Evolutionary conservation across 2,329 filamentous ascomycete genomes (phyloP), one percentile per base, ranked within the genome.

Genomic region (Ophiostoma triangulosporum): DNA sequence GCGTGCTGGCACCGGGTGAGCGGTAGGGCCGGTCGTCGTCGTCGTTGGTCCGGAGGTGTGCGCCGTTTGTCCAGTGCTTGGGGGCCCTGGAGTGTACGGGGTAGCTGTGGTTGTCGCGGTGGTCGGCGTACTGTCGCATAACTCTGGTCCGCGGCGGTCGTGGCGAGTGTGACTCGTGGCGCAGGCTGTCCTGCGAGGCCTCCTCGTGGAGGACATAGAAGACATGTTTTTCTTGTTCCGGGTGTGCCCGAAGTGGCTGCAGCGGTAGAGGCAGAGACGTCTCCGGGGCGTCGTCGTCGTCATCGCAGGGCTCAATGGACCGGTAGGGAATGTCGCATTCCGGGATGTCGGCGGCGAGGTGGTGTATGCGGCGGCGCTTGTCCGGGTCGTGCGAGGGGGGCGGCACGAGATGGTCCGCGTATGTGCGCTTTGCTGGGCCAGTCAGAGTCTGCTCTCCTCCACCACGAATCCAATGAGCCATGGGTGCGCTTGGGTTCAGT

Each of bases 381-480:
- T 46, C 43, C 12, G 26, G 24, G 24, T 46, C 43, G 17, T 29
- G 24, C 35, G 35, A n/a, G 7, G 14, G 3, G 35, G 14, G n/a
- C 35, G 32, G 40, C 40, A 6, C 26, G 29, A 31, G 26, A n/a
- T 55, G 27, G 29, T 45, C 24, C 12, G 31, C 35, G 50, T 52
- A 52, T 2, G 48, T 32, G 15, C 27, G 50, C 46, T 49, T 49
- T 12, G 33, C 26, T 20, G 4, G 43, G 29, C 9, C 40, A n/a
- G 40, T 24, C 22, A 46, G 29, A 14, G 50, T 45, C 31, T 53
- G 46, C 36, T 51, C 48, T 54, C 48, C 52, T 27, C 40, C 52
- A 48, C 43, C 55, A 54, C 52, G 49, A 46, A 50, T 50, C 55
- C 55, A 52, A 50, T 45, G 45, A 14, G 52, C 52, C 55, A 56